These are phyloP conservation scores for Beauveria scarabaeidicola DNA, from an alignment of 2,329 filamentous ascomycete genomes.

Conservation along the genomic window DNA sequence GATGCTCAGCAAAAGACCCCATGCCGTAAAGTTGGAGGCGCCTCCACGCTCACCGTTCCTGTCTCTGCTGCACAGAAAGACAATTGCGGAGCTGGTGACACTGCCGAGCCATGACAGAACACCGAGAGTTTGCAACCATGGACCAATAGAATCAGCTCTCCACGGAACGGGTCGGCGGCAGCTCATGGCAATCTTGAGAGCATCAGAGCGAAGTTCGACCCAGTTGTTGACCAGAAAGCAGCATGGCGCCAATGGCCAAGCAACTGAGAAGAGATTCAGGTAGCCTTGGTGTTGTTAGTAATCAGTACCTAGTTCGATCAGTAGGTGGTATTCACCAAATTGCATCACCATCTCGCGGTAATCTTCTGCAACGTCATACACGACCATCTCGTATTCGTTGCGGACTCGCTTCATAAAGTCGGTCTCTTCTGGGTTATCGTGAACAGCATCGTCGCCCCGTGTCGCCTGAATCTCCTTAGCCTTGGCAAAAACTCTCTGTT, in stretches of 20 bases:
- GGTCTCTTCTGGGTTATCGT: conserved; percentile 69
- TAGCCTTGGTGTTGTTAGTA: conserved; percentile 51
- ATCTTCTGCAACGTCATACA: conserved; percentile 85
- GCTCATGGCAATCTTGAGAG: conserved; percentile 85
- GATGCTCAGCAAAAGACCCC: conserved; percentile 73
- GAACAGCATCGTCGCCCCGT: conserved; percentile 34
- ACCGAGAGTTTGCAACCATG: conserved; percentile 76
- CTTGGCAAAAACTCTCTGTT: conserved; percentile 68
- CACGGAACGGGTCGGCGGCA: conserved; percentile 84
- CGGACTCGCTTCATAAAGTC: conserved; percentile 75
- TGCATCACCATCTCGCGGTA: conserved; percentile 91
- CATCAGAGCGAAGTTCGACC: conserved; percentile 88
- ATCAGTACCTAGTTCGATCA: not conserved
- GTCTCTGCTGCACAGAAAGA: conserved; percentile 77
- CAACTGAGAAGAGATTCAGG: conserved; percentile 79
- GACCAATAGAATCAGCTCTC: conserved; percentile 87
- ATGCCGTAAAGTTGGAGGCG: conserved; percentile 63
- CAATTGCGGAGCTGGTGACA: conserved; percentile 76
- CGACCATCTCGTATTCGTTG: conserved; percentile 69
- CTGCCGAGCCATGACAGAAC: conserved; percentile 94
- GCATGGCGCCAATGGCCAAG: conserved; percentile 87
- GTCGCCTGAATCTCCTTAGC: conserved; percentile 66
- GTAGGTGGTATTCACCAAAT: conserved; percentile 39
- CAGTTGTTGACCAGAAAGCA: conserved; percentile 94
- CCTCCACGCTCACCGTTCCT: conserved; percentile 56